Conservation (phyloP, 352 stramenopile species). For the Pythium oligandrum region DNA sequence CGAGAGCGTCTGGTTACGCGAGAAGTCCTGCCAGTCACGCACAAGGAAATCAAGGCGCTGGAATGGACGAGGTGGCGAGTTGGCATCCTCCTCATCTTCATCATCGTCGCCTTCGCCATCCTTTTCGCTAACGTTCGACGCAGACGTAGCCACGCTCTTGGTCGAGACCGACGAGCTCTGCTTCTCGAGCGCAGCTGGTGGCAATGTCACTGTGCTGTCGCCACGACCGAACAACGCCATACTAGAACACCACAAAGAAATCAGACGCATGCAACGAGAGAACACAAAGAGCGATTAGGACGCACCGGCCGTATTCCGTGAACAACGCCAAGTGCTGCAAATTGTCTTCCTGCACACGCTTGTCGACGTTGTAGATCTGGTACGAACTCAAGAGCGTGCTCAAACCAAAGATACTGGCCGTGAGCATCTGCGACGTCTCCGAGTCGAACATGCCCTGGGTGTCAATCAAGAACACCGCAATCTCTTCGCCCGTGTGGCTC, state of each 20-base stretch:
- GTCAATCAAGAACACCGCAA: slow-evolving; percentile 97
- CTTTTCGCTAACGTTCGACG: slow-evolving; percentile 9
- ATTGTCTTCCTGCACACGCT: slow-evolving; percentile 99
- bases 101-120: slow-evolving; percentile 10
- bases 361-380: slow-evolving; percentile 99
- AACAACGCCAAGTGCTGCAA: slow-evolving; percentile 99
- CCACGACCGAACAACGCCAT: slow-evolving; percentile 72
- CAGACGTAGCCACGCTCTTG: slow-evolving; percentile 12
- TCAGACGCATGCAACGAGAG: too few species aligned
- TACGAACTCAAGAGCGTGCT: slow-evolving; percentile 95
- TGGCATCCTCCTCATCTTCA: slow-evolving; percentile 24
- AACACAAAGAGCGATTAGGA: slow-evolving; percentile 9
- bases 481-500: slow-evolving; percentile 72
- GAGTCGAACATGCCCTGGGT: slow-evolving; percentile 99
- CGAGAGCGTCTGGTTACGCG: slow-evolving; percentile 81
- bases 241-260: slow-evolving; percentile 9
- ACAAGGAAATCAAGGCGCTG: slow-evolving; percentile 98
- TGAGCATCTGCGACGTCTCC: slow-evolving; percentile 98
- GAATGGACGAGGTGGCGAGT: slow-evolving; percentile 84
- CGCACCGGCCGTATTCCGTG: slow-evolving; percentile 95
- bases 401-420: slow-evolving; percentile 98
- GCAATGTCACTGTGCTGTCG: slow-evolving; percentile 17
- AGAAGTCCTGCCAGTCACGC: slow-evolving; percentile 98
- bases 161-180: slow-evolving; percentile 29
- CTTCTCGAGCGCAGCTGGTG: slow-evolving; percentile 25